These are phyloP conservation scores for Ensete glaucum DNA, from an alignment of 176 grass and related monocot genomes.

Conservation along the genomic window DNA sequence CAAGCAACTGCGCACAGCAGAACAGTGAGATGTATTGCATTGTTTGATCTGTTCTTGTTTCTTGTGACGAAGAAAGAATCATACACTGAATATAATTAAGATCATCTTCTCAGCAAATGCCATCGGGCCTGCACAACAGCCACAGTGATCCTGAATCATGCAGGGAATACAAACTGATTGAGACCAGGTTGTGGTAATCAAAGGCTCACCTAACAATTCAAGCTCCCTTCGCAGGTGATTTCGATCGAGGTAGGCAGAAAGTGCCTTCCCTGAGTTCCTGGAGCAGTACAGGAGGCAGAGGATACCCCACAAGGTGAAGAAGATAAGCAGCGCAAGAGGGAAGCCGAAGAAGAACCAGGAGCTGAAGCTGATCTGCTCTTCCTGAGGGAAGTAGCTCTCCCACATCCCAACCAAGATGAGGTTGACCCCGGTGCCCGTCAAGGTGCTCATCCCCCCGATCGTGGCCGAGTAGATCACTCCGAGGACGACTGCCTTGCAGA, in stretches of 20 bases:
- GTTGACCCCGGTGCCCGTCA: constrained; percentile 78
- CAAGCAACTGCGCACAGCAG: constrained; percentile 32
- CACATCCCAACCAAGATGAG: constrained; percentile 94
- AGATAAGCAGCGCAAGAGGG: constrained; percentile 60
- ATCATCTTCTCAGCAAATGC: constrained; percentile 92
- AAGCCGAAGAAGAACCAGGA: constrained; percentile 72
- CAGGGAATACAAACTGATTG: not conserved
- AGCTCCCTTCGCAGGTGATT: constrained; percentile 74
- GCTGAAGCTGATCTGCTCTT: constrained; percentile 71
- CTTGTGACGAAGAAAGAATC: no score
- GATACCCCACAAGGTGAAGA: constrained; percentile 44
- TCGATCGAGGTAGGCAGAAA: constrained; percentile 68
- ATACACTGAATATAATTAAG: constrained; percentile 76
- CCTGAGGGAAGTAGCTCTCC: constrained; percentile 57
- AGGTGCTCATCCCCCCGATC: constrained; percentile 60
- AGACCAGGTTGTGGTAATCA: not conserved
- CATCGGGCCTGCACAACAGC: constrained; percentile 51
- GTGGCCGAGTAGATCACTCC: constrained; percentile 65
- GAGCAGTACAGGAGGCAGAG: constrained; percentile 71
- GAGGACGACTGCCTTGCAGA: constrained; percentile 77
- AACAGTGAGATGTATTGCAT: no score
- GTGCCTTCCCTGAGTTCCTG: constrained; percentile 37
- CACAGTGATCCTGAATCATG: not conserved
- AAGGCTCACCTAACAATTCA: constrained; percentile 46
- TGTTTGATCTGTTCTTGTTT: no score